These are phyloP conservation scores for Picochlorum sp. DNA, from an alignment of 139 green algal species.

Conservation along the genomic window DNA sequence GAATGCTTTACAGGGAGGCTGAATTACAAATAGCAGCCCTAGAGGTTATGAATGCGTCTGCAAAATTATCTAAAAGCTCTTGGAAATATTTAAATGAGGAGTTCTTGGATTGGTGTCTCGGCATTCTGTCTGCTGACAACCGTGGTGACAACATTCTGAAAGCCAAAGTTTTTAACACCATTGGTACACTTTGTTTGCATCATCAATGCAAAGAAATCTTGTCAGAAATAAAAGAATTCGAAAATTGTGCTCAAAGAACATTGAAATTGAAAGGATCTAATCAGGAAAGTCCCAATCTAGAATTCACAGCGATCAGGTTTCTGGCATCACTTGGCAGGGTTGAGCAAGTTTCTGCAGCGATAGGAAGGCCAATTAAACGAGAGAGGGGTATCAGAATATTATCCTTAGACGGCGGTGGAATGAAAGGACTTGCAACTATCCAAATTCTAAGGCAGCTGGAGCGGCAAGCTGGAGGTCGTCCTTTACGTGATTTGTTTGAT, in stretches of 20 bases:
- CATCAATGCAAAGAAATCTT: too few relatives aligned
- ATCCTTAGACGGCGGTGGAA: conserved; percentile 89
- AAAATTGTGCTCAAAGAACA: too few relatives aligned
- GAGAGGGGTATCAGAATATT: conserved; percentile 80
- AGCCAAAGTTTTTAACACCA: too few relatives aligned
- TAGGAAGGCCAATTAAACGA: conserved; percentile 33
- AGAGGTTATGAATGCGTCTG: neutral
- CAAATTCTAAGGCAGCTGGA: conserved; percentile 64
- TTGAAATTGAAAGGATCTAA: too few relatives aligned
- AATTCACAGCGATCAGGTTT: conserved; percentile 41
- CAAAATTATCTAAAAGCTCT: neutral
- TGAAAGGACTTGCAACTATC: conserved; percentile 74
- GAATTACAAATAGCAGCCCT: neutral
- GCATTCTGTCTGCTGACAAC: neutral
- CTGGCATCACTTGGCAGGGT: conserved; percentile 61
- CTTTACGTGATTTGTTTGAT: conserved; percentile 81
- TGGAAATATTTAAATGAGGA: too few relatives aligned
- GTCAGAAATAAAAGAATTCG: too few relatives aligned
- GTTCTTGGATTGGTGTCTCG: too few relatives aligned
- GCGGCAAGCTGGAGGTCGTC: conserved; percentile 27
- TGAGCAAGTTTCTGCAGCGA: conserved; percentile 47
- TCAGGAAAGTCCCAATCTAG: too few relatives aligned
- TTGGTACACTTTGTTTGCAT: too few relatives aligned
- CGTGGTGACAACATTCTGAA: too few relatives aligned
- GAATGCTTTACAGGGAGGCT: neutral